phyloP scores from a whole-genome alignment of 768 basidiomycete genomes.

The Boletellus emodensis region DNA sequence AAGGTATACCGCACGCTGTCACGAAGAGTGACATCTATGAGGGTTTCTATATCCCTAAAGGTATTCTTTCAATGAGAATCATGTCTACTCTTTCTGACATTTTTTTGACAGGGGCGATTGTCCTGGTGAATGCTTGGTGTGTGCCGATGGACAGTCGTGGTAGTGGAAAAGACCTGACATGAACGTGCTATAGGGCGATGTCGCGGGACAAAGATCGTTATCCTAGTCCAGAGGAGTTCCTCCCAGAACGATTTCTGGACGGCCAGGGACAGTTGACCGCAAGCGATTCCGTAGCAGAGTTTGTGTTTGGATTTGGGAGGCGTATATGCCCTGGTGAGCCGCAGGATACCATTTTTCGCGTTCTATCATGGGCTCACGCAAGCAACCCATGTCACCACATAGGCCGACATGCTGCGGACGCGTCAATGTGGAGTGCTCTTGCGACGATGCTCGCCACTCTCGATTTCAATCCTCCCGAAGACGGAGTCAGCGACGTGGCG shows the following conservation, averaged over 20 bases:
- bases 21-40: constrained; percentile 38
- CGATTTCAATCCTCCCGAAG: background rate
- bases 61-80: constrained; percentile 10
- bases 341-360: background rate
- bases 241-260: constrained; percentile 13
- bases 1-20: constrained; percentile 17
- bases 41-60: constrained; percentile 49
- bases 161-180: background rate
- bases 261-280: background rate
- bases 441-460: background rate
- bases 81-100: background rate
- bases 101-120: constrained; percentile 1
- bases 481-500: background rate
- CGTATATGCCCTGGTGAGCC: constrained; percentile 2
- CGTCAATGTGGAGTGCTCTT: background rate
- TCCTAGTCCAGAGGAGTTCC: constrained; percentile 8
- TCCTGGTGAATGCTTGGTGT: constrained; percentile 7
- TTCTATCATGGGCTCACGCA: too few relatives aligned
- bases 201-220: constrained; percentile 6
- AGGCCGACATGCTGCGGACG: background rate
- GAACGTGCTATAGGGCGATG: background rate
- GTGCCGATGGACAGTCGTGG: background rate
- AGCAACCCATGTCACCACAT: too few relatives aligned
- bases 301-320: constrained; percentile 10
- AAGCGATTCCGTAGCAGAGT: background rate